Evolutionary conservation across 768 basidiomycete genomes (phyloP).

Genomic region (Pleurotus cornucopiae): DNA sequence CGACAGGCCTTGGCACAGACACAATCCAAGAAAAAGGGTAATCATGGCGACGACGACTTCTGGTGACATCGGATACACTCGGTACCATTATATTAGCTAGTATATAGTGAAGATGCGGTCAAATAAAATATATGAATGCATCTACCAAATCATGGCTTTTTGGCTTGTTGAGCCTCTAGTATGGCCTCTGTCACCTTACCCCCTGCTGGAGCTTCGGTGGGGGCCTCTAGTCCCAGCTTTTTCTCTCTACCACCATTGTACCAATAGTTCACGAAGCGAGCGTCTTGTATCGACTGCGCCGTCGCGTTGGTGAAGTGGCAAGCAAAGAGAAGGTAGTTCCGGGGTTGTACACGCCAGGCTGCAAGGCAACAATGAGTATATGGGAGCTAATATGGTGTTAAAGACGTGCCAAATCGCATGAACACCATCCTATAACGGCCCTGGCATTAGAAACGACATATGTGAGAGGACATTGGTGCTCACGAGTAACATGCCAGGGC

Average conservation of each 20-base stretch:
- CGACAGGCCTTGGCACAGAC: conserved; percentile 80
- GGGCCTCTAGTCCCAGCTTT: conserved; percentile 40
- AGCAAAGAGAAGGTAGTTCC: conserved; percentile 93
- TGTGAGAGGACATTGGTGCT: conserved; percentile 31
- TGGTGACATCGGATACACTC: conserved; percentile 46
- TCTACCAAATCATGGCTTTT: conserved; percentile 13
- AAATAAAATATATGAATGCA: conserved; percentile 18
- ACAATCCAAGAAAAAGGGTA: conserved; percentile 67
- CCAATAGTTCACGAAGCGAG: conserved; percentile 89
- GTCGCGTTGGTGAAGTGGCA: conserved; percentile 91
- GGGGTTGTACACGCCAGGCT: conserved; percentile 95
- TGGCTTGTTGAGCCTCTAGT: conserved; percentile 27
- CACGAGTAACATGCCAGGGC: conserved; percentile 91
- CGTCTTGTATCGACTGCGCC: conserved; percentile 80
- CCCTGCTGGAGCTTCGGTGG: conserved; percentile 17
- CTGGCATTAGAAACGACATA: conserved; percentile 5
- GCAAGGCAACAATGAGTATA: background rate
- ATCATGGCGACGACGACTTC: conserved; percentile 72
- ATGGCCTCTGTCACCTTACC: conserved; percentile 48
- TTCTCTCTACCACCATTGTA: conserved; percentile 82
- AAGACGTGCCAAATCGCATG: conserved; percentile 83
- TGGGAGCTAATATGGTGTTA: conserved; percentile 2
- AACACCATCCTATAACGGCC: conserved; percentile 60
- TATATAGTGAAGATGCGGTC: background rate
- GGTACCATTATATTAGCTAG: conserved; percentile 3